phyloP scores from a whole-genome alignment of 1,284 basidiomycete genomes.

The Spongiforma sp. region DNA sequence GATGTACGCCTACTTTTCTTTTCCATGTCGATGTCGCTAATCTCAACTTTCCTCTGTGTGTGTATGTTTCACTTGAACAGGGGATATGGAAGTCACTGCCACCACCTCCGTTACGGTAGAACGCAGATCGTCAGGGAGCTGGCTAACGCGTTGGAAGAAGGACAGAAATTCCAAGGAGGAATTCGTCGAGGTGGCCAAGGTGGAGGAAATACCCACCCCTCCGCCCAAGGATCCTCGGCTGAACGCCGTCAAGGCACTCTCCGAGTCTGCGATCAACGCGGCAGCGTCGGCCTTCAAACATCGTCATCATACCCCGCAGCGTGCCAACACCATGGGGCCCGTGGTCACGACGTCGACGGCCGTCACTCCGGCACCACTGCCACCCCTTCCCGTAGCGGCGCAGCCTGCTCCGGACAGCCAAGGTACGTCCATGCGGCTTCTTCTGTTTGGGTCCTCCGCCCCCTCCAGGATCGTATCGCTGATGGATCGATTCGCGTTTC shows the following conservation, averaged over 20 bases:
- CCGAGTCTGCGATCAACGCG: constrained; percentile 35
- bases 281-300: constrained; percentile 33
- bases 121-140: constrained; percentile 54
- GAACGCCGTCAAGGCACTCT: constrained; percentile 38
- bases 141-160: constrained; percentile 58
- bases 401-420: constrained; percentile 21
- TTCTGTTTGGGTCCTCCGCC: too few species aligned
- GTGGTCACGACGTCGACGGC: constrained; percentile 21
- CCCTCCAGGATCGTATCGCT: neutral
- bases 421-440: constrained; percentile 17
- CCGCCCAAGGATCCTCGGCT: constrained; percentile 40
- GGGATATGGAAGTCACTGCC: constrained; percentile 60
- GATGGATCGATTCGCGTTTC: constrained; percentile 4
- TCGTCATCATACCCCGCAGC: constrained; percentile 34
- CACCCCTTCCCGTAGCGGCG: constrained; percentile 24
- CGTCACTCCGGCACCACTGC: constrained; percentile 13
- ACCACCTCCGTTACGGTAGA: constrained; percentile 67
- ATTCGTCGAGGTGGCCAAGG: constrained; percentile 28
- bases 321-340: constrained; percentile 35
- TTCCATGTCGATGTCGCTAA: too few species aligned
- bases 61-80: too few species aligned
- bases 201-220: constrained; percentile 17
- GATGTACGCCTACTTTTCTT: too few species aligned
- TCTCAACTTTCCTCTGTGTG: too few species aligned
- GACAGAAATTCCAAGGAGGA: constrained; percentile 32